These are phyloP conservation scores for Cinnamomum chago DNA, from an alignment of 164 flowering plant species.

Conservation along the genomic window DNA sequence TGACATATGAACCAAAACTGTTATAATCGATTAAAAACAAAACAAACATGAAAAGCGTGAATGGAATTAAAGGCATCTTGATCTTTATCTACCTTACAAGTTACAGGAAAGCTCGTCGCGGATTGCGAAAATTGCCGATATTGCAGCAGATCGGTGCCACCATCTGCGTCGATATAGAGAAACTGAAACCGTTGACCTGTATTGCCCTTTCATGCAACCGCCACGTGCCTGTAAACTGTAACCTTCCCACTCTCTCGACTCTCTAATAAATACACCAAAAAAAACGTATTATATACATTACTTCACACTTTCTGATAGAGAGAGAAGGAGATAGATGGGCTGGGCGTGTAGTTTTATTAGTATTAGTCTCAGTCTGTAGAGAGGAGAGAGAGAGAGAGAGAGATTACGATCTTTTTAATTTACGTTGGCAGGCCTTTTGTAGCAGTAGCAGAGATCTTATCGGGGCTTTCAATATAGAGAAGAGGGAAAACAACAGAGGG, in stretches of 20 bases:
- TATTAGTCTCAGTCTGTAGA: neutral
- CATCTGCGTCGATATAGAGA: neutral
- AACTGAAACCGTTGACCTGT: constrained; percentile 10
- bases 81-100: no score
- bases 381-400: neutral
- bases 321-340: neutral
- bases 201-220: neutral
- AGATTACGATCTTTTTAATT: neutral
- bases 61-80: neutral
- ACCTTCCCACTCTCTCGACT: neutral
- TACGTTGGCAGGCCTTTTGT: constrained; percentile 4
- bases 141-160: constrained; percentile 16
- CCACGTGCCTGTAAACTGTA: constrained; percentile 6
- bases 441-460: constrained; percentile 11
- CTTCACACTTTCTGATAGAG: neutral
- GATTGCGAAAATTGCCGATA: neutral
- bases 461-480: constrained; percentile 2
- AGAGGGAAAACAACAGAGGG: neutral
- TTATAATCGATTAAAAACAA: no score
- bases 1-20: neutral
- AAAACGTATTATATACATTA: neutral
- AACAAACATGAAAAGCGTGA: neutral
- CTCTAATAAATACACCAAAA: neutral
- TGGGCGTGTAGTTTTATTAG: neutral
- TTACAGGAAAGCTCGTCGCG: neutral